These are phyloP conservation scores for Pleomassaria siparia DNA, from an alignment of 2,329 filamentous ascomycete genomes.

Conservation along the genomic window DNA sequence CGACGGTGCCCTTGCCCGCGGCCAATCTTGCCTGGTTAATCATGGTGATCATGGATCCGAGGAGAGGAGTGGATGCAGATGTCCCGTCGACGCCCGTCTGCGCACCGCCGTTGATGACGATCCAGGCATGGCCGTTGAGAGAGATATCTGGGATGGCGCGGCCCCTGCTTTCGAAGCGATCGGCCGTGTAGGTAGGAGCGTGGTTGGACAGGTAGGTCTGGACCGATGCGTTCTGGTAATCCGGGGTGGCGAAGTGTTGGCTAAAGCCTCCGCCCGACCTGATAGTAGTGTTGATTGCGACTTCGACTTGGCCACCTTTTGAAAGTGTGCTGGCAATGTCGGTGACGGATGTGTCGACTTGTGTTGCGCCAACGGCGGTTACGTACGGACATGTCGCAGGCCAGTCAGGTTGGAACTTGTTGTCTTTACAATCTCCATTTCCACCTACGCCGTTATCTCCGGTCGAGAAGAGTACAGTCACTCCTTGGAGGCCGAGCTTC, in stretches of 20 bases:
- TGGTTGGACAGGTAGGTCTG: slow-evolving; percentile 44
- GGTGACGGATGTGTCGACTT: slow-evolving; percentile 21
- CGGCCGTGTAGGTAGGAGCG: slow-evolving; percentile 2
- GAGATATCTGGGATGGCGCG: slow-evolving; percentile 51
- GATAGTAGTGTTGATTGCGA: slow-evolving; percentile 39
- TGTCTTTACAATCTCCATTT: slow-evolving; percentile 44
- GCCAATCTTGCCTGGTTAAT: slow-evolving; percentile 42
- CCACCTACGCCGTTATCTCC: slow-evolving; percentile 43
- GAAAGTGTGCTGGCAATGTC: background rate
- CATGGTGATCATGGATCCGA: slow-evolving; percentile 40
- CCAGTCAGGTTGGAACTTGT: slow-evolving; percentile 50
- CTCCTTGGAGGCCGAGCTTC: slow-evolving; percentile 43
- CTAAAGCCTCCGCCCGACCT: slow-evolving; percentile 51
- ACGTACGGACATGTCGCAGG: slow-evolving; percentile 53
- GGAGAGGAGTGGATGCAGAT: slow-evolving; percentile 42
- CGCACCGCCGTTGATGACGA: slow-evolving; percentile 37
- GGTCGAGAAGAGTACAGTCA: slow-evolving; percentile 43
- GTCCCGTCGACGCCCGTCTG: slow-evolving; percentile 40
- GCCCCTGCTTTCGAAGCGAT: slow-evolving; percentile 44
- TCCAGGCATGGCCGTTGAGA: slow-evolving; percentile 40
- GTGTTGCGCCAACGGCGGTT: slow-evolving; percentile 49
- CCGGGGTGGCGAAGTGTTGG: slow-evolving; percentile 45
- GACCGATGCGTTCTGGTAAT: slow-evolving; percentile 47
- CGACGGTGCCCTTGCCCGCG: slow-evolving; percentile 36
- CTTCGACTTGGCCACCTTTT: slow-evolving; percentile 34